Conservation (phyloP, 345 rosid species). For the Sisymbrium altissimum region DNA sequence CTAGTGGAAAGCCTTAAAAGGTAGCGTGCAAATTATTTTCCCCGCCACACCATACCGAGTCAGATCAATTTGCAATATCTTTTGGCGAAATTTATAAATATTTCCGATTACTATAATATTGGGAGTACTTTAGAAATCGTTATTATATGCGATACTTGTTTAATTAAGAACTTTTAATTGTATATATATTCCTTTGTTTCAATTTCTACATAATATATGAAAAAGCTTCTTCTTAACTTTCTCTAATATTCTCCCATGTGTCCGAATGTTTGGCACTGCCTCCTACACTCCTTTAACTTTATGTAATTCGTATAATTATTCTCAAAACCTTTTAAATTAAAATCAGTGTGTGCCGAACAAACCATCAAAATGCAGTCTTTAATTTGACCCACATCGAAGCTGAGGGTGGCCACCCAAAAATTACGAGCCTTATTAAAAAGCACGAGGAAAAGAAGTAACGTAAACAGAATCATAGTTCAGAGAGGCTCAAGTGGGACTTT, state of each 20-base stretch:
- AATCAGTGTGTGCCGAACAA: background rate
- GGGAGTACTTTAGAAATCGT: too few relatives aligned
- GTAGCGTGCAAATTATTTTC: too few relatives aligned
- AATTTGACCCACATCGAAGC: background rate
- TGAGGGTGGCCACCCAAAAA: conserved; percentile 14
- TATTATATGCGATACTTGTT: too few relatives aligned
- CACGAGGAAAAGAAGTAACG: background rate
- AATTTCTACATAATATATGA: too few relatives aligned
- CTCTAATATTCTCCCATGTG: background rate
- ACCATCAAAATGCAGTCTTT: background rate
- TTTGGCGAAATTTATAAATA: too few relatives aligned
- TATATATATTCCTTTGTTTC: too few relatives aligned
- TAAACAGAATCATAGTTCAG: background rate
- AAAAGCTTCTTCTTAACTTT: too few relatives aligned
- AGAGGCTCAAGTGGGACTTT: background rate
- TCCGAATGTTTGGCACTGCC: background rate
- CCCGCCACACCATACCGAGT: background rate
- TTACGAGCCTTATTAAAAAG: conserved; percentile 21
- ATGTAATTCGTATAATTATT: background rate
- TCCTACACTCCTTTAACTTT: background rate
- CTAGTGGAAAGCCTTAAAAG: conserved; percentile 4
- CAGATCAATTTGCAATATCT: conserved; percentile 8
- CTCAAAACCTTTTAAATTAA: background rate
- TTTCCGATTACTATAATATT: too few relatives aligned
- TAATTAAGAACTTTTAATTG: too few relatives aligned